Evolutionary conservation across 148 eudicot species (phyloP).

Genomic region (Agrostemma githago): DNA sequence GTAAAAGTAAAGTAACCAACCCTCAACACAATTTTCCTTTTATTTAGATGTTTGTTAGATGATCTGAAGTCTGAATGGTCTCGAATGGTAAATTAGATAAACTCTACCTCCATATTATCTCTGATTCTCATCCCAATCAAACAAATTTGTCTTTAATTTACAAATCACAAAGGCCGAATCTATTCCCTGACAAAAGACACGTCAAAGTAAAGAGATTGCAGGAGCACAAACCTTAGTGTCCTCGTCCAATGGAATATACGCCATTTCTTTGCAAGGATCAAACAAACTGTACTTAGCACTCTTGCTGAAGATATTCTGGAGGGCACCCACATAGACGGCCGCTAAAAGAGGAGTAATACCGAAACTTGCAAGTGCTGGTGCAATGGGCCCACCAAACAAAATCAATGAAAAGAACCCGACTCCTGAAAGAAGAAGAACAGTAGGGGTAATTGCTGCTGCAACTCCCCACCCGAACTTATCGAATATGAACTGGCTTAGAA

Average conservation of each 20-base stretch:
- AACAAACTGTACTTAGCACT: slow-evolving; percentile 98
- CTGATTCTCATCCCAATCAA: background rate
- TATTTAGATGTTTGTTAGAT: background rate
- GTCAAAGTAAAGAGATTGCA: background rate
- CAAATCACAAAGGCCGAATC: background rate
- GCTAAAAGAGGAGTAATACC: slow-evolving; percentile 97
- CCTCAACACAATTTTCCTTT: background rate
- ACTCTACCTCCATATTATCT: background rate
- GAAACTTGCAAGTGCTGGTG: slow-evolving; percentile 55
- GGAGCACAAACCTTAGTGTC: slow-evolving; percentile 81
- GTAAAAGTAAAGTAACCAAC: background rate
- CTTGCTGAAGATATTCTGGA: slow-evolving; percentile 98
- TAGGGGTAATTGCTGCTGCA: slow-evolving; percentile 92
- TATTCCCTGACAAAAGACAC: background rate
- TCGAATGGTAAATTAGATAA: background rate
- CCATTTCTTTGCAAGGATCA: slow-evolving; percentile 99
- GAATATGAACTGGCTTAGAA: slow-evolving; percentile 88
- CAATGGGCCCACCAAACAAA: slow-evolving; percentile 71
- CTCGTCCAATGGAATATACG: slow-evolving; percentile 97
- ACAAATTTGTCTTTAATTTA: background rate
- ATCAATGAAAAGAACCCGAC: slow-evolving; percentile 91
- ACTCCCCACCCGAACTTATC: slow-evolving; percentile 98
- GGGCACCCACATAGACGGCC: slow-evolving; percentile 93
- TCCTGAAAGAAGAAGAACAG: slow-evolving; percentile 86
- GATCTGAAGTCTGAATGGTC: background rate